Base-by-base conservation (phyloP, 2,329 filamentous ascomycete species). In the Neurospora crassa region DNA sequence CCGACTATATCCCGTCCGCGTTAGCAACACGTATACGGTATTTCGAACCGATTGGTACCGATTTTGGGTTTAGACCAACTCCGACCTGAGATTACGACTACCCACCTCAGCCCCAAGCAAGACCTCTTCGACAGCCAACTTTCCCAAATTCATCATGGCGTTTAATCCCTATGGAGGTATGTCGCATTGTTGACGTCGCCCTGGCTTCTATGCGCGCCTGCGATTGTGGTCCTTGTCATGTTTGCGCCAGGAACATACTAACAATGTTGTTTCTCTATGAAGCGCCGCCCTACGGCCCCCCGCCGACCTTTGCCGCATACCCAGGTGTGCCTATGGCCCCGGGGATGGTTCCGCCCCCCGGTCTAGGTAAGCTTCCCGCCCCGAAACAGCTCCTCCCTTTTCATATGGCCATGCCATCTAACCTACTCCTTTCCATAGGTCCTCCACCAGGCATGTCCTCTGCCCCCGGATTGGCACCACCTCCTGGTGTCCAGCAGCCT, bases 391-490 rank as follows among this genome's bases (percentile, higher is more conserved):
- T 1, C 11, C 20, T 11, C 29, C 37, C 8, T 29, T 14, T 37
- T 29, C 24, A 68, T 40, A 34, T 24, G 20, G 5, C 14, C 69
- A 72, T 78, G 41, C 45, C 45, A 59, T 75, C 73, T 71, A 18
- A 75, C 72, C 12, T 37, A 18, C 6, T 34, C 11, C 4, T 59
- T 40, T 10, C 34, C 41, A 20, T 73, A 93, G 91, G 88, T 81
- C 87, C 91, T 81, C 91, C 92, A 79, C 92, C 92, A 84, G 92
- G 91, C 83, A 92, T 93, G 88, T 87, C 91, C 78, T 86, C 90
- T 80, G 90, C 90, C 80, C 94, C 94, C 77, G 94, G 93, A 79
- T 92, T 94, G 80, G 89, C 88, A 79, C 89, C 90, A 78, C 90
- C 92, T 75, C 91, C 92, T 72, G 92, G 92, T 81, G 88, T 95